These are phyloP conservation scores for Escovopsis sp. DNA, from an alignment of 2,329 filamentous ascomycete genomes.

Conservation along the genomic window DNA sequence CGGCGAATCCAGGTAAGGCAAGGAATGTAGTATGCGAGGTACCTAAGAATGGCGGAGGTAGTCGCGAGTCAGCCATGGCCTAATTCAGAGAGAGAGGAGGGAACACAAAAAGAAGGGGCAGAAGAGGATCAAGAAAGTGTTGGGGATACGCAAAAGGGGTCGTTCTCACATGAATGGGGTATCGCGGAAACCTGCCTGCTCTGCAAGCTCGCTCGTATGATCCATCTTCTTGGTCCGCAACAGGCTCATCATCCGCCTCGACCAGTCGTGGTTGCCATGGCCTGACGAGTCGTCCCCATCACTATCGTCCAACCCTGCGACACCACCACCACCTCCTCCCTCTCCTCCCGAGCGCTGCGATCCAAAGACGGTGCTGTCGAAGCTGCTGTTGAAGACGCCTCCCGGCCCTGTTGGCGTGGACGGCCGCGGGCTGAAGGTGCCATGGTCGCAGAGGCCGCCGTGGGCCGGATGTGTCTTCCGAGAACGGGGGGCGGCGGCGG, in stretches of 20 bases:
- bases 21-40: conserved; percentile 84
- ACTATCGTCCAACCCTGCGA: conserved; percentile 11
- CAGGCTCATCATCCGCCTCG: conserved; percentile 31
- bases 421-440: conserved; percentile 59
- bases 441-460: conserved; percentile 47
- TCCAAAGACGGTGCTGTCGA: conserved; percentile 13
- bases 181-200: conserved; percentile 59
- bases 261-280: conserved; percentile 29
- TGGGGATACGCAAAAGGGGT: no score
- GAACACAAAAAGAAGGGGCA: not conserved
- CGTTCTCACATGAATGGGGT: conserved; percentile 58
- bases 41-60: conserved; percentile 33
- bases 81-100: no score
- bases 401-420: conserved; percentile 27
- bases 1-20: conserved; percentile 81
- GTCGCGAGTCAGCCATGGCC: not conserved
- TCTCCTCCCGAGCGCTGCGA: conserved; percentile 17
- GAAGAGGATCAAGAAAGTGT: not conserved
- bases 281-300: conserved; percentile 22
- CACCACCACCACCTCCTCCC: no score
- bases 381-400: conserved; percentile 12
- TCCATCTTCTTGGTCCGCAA: conserved; percentile 52
- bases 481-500: conserved; percentile 5
- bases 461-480: conserved; percentile 20
- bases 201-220: conserved; percentile 55